Evolutionary conservation across 2,329 filamentous ascomycete genomes (phyloP).

Genomic region (Aspergillus melleus): DNA sequence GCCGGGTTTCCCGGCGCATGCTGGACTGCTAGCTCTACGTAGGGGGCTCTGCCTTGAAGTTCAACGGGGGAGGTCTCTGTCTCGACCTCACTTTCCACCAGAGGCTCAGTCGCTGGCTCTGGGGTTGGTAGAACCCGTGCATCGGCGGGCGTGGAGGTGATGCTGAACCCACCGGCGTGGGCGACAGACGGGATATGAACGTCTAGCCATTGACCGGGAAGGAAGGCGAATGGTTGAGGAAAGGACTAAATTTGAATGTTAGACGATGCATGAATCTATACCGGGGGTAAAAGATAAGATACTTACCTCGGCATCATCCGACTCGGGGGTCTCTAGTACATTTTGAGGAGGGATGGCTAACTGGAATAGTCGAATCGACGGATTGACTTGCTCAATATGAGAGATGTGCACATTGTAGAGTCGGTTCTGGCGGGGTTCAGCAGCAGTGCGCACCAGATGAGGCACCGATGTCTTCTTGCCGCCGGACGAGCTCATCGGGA

Average conservation of each 20-base stretch:
- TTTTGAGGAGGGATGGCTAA: slow-evolving; percentile 56
- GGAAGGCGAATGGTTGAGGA: slow-evolving; percentile 57
- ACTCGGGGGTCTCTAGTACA: slow-evolving; percentile 25
- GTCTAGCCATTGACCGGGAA: slow-evolving; percentile 86
- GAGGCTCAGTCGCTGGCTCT: slow-evolving; percentile 17
- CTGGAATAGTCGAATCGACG: slow-evolving; percentile 66
- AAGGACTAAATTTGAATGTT: slow-evolving; percentile 12
- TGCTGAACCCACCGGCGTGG: slow-evolving; percentile 82
- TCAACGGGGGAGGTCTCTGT: slow-evolving; percentile 21
- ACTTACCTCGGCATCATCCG: slow-evolving; percentile 50
- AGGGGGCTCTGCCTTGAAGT: slow-evolving; percentile 41
- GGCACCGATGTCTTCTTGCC: slow-evolving; percentile 40
- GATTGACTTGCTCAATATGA: slow-evolving; percentile 65
- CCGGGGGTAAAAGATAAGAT: neutral
- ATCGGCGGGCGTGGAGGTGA: slow-evolving; percentile 71
- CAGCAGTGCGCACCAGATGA: slow-evolving; percentile 72
- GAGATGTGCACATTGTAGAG: slow-evolving; percentile 64
- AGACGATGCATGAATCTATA: neutral
- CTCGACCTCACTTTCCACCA: slow-evolving; percentile 18
- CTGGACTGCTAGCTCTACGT: slow-evolving; percentile 78
- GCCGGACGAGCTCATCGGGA: slow-evolving; percentile 28
- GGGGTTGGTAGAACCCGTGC: slow-evolving; percentile 40
- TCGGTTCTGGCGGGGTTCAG: slow-evolving; percentile 68
- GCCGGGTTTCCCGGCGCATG: slow-evolving; percentile 68
- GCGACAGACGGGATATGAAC: slow-evolving; percentile 68